Evolutionary conservation across 2,329 filamentous ascomycete species (phyloP), one percentile per base, ranked within the genome.

Genomic region (Alternaria consortialis): DNA sequence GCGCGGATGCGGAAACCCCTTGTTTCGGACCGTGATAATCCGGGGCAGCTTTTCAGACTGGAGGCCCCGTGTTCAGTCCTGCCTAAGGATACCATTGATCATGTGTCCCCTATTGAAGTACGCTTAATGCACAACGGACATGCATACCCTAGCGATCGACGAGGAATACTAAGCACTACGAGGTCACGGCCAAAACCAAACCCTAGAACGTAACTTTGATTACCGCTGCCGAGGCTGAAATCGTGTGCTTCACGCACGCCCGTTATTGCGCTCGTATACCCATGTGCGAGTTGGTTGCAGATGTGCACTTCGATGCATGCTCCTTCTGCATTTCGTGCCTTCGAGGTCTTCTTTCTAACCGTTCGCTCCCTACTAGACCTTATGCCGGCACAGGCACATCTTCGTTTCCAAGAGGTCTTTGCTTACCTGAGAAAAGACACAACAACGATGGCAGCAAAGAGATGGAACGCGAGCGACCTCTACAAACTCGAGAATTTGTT

Each of bases 21-120:
- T 34, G 43, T 20, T 47, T 48, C 42, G 42, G 52, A 56, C 52
- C 17, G 53, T 42, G 46, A 58, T 17, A 43, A 53, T 53, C 46
- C 5, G 42, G 54, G 58, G 34, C 46, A 32, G 36, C 40, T 17
- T 17, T 44, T 23, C 31, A 47, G 8, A 17, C 20, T 36, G 53
- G 25, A 11, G 12, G 29, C 20, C 13, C 27, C 42, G 20, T 53
- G 15, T 15, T 50, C 46, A 25, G 34, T 43, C 13, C 27, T 42
- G 36, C 7, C 25, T n/a, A 27, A 31, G 20, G 51, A 43, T 31
- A 53, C 27, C 27, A 31, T 20, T 13, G 25, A 53, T 15, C 13
- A 27, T 42, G 13, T 39, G 2, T 53, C 11, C 2, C 34, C 12
- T 34, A 23, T 36, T 37, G 11, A 36, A n/a, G 34, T 25, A 27